Base-by-base conservation (phyloP, 495 filamentous ascomycete genomes). In the Thozetella sp. region DNA sequence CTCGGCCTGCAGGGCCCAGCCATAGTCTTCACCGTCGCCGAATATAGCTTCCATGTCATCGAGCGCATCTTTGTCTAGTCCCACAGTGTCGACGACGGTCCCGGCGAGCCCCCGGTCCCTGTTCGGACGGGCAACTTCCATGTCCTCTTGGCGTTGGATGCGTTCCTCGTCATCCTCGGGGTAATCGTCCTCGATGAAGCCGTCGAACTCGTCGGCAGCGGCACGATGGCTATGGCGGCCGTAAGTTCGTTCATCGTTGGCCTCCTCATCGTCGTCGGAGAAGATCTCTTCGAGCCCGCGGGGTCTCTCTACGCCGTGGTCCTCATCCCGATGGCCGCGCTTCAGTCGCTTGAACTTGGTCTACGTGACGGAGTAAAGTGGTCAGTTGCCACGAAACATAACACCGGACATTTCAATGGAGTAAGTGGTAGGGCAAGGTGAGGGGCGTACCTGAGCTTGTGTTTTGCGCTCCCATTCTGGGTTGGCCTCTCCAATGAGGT, bases 11-110 rank as follows among this genome's bases (percentile, higher is more conserved):
- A 98, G 76, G 10, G 93, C 95, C 84, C 96, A 97, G 63, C 92
- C 88, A 72, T 98, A 99, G 60, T 99, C 95, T 50, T 90, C 90
- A 46, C 95, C 93, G 67, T 93, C 90, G 62, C 95, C 96, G 67
- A 99, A 99, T 27, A 96, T 96, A 34, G 88, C 88, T 52, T 93
- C 90, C 89, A 98, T 95, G 72, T 97, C 93, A 59, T 97, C 93
- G 10, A 97, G 80, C 0, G 93, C 91, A 63, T 92, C 92, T 70
- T 96, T 93, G 70, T 96, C 92, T 25, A 98, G 80, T 2, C 93
- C 93, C 17, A 90, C 82, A 2, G 82, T 80, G 64, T 87, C 83
- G 13, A 89, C 82, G 53, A 88, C 87, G 17, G 81, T 78, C 22
- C 86, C 80, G 20, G 84, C 85, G n/a, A 90, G 79, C 59, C 86